Conservation (phyloP, 805 yeast genomes). For the Pichia eremophila region DNA sequence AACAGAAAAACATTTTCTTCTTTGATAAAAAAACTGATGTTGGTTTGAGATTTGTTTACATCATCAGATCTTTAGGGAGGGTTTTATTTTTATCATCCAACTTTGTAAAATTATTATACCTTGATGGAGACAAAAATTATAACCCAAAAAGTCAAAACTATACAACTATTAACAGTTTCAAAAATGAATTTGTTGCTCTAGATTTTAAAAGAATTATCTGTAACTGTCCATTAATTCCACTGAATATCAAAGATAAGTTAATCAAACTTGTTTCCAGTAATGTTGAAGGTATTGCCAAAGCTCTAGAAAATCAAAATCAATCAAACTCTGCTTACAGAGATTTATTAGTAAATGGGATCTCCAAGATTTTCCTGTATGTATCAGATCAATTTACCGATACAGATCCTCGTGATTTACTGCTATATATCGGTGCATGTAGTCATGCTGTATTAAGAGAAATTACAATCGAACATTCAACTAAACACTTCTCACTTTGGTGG, state of each 20-base stretch:
- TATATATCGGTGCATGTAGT: slow-evolving; percentile 43
- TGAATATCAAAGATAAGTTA: background rate
- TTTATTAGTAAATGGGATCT: background rate
- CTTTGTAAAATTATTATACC: background rate
- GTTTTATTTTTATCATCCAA: background rate
- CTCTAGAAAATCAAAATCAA: background rate
- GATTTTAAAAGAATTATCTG: background rate
- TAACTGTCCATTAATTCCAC: background rate
- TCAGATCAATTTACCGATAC: slow-evolving; percentile 34
- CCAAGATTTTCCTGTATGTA: slow-evolving; percentile 13
- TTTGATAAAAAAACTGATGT: background rate
- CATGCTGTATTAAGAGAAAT: slow-evolving; percentile 56
- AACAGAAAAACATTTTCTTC: background rate
- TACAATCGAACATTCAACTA: slow-evolving; percentile 41
- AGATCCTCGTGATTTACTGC: slow-evolving; percentile 46
- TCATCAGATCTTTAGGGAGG: background rate
- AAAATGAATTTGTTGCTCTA: background rate
- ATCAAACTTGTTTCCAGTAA: background rate
- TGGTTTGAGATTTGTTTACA: background rate
- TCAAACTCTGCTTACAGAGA: background rate
- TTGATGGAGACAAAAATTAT: background rate
- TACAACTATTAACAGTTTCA: background rate
- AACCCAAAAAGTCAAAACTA: background rate
- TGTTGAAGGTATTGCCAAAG: slow-evolving; percentile 13
- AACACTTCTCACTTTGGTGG: slow-evolving; percentile 70